Evolutionary conservation across 306 rosid genomes (phyloP), one percentile per base, ranked within the genome.

Genomic region (Argentina anserina): DNA sequence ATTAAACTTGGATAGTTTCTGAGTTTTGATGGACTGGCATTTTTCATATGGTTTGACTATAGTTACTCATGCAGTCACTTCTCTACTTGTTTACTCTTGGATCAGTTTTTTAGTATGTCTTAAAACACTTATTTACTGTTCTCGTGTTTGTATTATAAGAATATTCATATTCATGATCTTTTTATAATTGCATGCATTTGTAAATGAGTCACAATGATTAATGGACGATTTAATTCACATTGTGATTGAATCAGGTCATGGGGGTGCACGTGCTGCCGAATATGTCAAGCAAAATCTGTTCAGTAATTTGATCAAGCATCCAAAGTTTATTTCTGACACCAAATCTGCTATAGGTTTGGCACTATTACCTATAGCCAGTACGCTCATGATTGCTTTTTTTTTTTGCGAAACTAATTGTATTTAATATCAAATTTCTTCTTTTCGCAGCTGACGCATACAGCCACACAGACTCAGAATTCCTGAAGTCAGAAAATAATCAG

Each of bases 221-320:
- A 36, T 67, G n/a, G n/a, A n/a, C n/a, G n/a, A n/a, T n/a, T n/a
- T n/a, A n/a, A n/a, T 75, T n/a, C 43, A 52, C 14, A 76, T 69
- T 79, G 39, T 77, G 52, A 63, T 77, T 76, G 68, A 81, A 67
- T 70, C 83, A 93, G 98, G 98, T 75, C 98, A 93, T 75, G 98
- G 98, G 4, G 98, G 97, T 78, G 96, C 80, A 47, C 96, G 97
- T 63, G 98, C 98, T 78, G 98, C 98, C 39, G 98, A 93, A 78
- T 93, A 93, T 76, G 98, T 93, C 73, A 93, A 93, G 88, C 86
- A 93, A 81, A 90, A 93, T 81, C 84, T 93, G 74, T 93, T 93
- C 53, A 93, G 93, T 75, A 93, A 93, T 86, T 76, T 93, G 88
- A 90, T 93, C 84, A 86, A 69, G 25, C 98, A 93, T 77, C 98